phyloP scores from a whole-genome alignment of 768 basidiomycete genomes.

The Gelatoporia subvermispora region DNA sequence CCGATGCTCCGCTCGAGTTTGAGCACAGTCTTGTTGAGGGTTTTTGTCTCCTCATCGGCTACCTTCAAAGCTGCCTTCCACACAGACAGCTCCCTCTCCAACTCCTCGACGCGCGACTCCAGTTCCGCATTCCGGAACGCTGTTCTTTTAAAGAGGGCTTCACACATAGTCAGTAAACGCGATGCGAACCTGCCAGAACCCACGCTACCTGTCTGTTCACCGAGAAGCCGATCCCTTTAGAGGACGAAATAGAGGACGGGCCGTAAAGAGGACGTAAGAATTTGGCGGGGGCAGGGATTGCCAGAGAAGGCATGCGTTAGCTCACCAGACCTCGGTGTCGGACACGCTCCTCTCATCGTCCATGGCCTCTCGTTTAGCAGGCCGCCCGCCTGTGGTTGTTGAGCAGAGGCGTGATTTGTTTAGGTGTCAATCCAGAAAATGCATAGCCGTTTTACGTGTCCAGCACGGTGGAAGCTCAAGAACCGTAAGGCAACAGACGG shows the following conservation, averaged over 20 bases:
- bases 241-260: not conserved
- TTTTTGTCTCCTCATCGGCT: slow-evolving; percentile 30
- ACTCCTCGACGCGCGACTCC: slow-evolving; percentile 27
- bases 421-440: too few species aligned
- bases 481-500: too few species aligned
- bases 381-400: too few species aligned
- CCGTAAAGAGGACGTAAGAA: not conserved
- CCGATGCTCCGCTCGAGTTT: slow-evolving; percentile 30
- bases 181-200: not conserved
- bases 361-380: slow-evolving; percentile 7
- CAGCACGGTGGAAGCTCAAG: too few species aligned
- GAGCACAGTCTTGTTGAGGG: slow-evolving; percentile 20
- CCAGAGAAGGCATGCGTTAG: not conserved
- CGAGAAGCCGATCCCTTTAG: slow-evolving; percentile 27
- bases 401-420: too few species aligned
- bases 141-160: slow-evolving; percentile 30
- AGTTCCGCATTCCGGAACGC: slow-evolving; percentile 27
- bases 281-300: slow-evolving; percentile 3
- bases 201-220: slow-evolving; percentile 29
- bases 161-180: not conserved
- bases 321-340: slow-evolving; percentile 16
- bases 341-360: slow-evolving; percentile 11
- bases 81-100: slow-evolving; percentile 35
- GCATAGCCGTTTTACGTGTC: too few species aligned
- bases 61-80: slow-evolving; percentile 35